Evolutionary conservation across 257 asterid species (phyloP).

Genomic region (Jacaranda copaia): DNA sequence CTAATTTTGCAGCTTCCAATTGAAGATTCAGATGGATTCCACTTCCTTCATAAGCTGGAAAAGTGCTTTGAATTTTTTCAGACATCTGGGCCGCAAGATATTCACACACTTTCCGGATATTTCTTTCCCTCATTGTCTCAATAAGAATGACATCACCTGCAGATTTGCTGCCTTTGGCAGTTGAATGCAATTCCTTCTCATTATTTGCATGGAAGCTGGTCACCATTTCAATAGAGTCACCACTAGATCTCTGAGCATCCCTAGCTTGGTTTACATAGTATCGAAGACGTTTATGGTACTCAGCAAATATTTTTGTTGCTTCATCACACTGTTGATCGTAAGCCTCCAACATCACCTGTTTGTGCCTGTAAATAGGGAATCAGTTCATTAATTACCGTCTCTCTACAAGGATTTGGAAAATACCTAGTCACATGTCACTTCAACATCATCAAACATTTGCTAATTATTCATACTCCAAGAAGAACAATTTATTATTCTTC

Average conservation of each 20-base stretch:
- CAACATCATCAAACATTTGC: slow-evolving; percentile 10
- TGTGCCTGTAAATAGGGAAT: slow-evolving; percentile 72
- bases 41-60: slow-evolving; percentile 96
- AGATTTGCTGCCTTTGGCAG: slow-evolving; percentile 71
- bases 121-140: slow-evolving; percentile 87
- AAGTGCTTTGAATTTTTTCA: slow-evolving; percentile 75
- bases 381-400: slow-evolving; percentile 30
- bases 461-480: slow-evolving; percentile 27
- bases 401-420: slow-evolving; percentile 21
- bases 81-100: slow-evolving; percentile 73
- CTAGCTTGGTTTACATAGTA: slow-evolving; percentile 86
- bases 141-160: slow-evolving; percentile 80
- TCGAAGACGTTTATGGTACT: slow-evolving; percentile 88
- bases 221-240: slow-evolving; percentile 69
- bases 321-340: slow-evolving; percentile 96
- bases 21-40: slow-evolving; percentile 83
- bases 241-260: slow-evolving; percentile 72
- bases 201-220: slow-evolving; percentile 71
- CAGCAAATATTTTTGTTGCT: slow-evolving; percentile 96
- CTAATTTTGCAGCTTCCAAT: slow-evolving; percentile 76
- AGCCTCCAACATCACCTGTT: slow-evolving; percentile 92
- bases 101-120: slow-evolving; percentile 89
- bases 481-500: slow-evolving; percentile 26
- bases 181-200: slow-evolving; percentile 51
- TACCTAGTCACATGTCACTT: slow-evolving; percentile 18